These are phyloP conservation scores for Picea engelmannii DNA, from an alignment of 83 land plant species.

Conservation along the genomic window DNA sequence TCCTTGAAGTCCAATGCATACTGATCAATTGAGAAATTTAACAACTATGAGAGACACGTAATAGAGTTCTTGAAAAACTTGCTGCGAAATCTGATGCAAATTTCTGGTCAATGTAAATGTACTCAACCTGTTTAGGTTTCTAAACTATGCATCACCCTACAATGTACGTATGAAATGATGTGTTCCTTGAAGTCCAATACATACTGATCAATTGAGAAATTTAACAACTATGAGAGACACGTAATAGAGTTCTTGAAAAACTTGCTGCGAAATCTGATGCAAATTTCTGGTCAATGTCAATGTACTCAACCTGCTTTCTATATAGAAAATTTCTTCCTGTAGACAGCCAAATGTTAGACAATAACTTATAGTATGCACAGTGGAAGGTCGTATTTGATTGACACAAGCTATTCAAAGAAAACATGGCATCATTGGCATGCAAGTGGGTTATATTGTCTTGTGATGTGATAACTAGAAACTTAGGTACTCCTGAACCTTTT, in stretches of 20 bases:
- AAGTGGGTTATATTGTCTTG: no score
- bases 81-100: neutral
- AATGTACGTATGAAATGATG: no score
- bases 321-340: neutral
- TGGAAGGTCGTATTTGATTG: neutral
- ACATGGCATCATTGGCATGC: no score
- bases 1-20: neutral
- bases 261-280: neutral
- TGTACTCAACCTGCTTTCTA: neutral
- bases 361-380: neutral
- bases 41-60: neutral
- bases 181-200: no score
- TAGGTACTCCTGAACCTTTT: no score
- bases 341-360: neutral
- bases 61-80: neutral
- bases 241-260: neutral
- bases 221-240: neutral
- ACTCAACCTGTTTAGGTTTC: neutral
- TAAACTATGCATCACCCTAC: no score
- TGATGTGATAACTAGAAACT: no score
- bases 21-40: neutral
- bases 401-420: no score
- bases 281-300: neutral
- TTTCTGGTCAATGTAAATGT: neutral
- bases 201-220: neutral